Evolutionary conservation across 2,329 filamentous ascomycete genomes (phyloP).

Genomic region (Neonectria magnoliae): DNA sequence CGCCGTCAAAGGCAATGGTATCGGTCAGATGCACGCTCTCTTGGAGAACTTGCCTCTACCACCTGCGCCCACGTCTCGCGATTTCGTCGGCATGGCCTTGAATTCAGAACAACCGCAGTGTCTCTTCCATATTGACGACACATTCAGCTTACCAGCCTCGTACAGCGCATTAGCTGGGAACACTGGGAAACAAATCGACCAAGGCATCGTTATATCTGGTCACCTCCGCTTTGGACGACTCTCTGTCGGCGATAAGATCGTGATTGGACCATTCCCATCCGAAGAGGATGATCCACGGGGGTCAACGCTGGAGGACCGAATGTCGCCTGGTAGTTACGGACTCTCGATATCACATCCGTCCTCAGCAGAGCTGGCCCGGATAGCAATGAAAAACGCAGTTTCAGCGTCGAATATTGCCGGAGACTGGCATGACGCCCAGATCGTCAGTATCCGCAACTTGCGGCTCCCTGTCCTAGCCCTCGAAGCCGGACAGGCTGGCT

Average conservation of each 20-base stretch:
- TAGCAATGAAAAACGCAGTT: slow-evolving; percentile 63
- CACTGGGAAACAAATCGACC: slow-evolving; percentile 45
- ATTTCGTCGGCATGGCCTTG: slow-evolving; percentile 63
- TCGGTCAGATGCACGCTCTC: slow-evolving; percentile 83
- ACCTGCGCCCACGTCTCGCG: slow-evolving; percentile 60
- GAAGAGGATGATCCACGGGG: slow-evolving; percentile 59
- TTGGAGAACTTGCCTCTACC: slow-evolving; percentile 80
- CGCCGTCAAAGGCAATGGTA: slow-evolving; percentile 83
- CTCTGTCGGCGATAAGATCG: slow-evolving; percentile 78
- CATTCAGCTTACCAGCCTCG: slow-evolving; percentile 78
- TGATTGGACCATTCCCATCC: slow-evolving; percentile 80
- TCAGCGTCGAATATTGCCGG: slow-evolving; percentile 63
- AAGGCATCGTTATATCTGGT: slow-evolving; percentile 83
- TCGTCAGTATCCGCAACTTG: slow-evolving; percentile 89
- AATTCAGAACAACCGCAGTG: slow-evolving; percentile 69
- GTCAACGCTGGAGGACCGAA: slow-evolving; percentile 56
- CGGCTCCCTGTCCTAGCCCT: slow-evolving; percentile 83
- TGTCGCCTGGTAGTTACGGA: slow-evolving; percentile 58
- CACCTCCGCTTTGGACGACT: slow-evolving; percentile 83
- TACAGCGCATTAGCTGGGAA: slow-evolving; percentile 49
- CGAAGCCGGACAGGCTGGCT: slow-evolving; percentile 85
- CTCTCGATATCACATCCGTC: slow-evolving; percentile 64
- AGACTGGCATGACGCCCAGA: slow-evolving; percentile 82
- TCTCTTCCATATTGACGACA: slow-evolving; percentile 91
- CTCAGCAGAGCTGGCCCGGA: slow-evolving; percentile 62